Evolutionary conservation across 805 yeast species (phyloP), one percentile per base, ranked within the genome.

Genomic region (Clavispora phyllophila): DNA sequence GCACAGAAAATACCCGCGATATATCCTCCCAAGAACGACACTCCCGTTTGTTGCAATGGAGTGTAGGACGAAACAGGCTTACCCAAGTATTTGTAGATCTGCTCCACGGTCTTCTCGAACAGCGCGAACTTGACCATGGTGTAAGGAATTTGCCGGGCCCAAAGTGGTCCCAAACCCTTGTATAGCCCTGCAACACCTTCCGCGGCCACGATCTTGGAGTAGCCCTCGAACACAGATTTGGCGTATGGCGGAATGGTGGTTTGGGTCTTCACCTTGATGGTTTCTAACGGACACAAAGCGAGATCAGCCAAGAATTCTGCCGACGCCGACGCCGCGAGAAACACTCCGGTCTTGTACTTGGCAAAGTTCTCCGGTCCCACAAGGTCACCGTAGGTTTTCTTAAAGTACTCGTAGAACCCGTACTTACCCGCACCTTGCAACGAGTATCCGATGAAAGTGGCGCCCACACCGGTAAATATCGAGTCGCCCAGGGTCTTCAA

Each of bases 1-100:
- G 99, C 98, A 73, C 97, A 91, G 71, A 90, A 79, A 43, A 93
- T 82, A 82, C 98, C 99, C 9, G 98, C 99, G 60, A 91, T 78
- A 70, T 91, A 91, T 62, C 99, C 98, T 65, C 96, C 96, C 37
- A 82, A 72, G 71, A 91, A 93, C 19, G 96, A 87, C 32, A 93
- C 96, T 40, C 96, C 95, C 18, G 96, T 91, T 68, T 93, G 97
- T 58, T 84, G 83, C 34, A 82, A 52, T 34, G 81, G 65, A 10
- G 87, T 70, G 73, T 86, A 87, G 45, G 86, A 81, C 18, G 75
- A 68, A 61, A 81, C 87, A 39, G 84, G 79, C 56, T 78, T 79
- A 36, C 96, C 89, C 53, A 91, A 72, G 45, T 72, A 75, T 23
- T 70, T 54, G 70, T 93, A 91, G 58, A 91, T 90, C 39, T 68